A percentile compares a stretch with the other conserved stretches of the same genome.
These are phyloP conservation scores for Casaregolazyma lundiana DNA, from an alignment of 1,139 yeast genomes.

Conservation along the genomic window DNA sequence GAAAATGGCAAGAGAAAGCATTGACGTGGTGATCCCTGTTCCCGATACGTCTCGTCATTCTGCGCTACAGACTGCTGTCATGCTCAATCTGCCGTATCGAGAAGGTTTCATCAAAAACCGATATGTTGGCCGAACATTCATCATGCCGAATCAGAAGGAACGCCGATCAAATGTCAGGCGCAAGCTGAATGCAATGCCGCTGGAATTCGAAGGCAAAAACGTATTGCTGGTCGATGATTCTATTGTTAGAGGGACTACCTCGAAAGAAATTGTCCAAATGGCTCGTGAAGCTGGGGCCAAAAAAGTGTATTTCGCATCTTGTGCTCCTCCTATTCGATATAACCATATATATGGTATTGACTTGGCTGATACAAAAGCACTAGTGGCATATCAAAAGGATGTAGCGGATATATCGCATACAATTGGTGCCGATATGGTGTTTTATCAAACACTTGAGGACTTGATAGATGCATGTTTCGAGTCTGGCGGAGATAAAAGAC, in stretches of 20 bases:
- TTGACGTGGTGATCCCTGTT: slow-evolving; percentile 95
- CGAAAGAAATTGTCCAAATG: slow-evolving; percentile 93
- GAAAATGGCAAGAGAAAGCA: slow-evolving; percentile 48
- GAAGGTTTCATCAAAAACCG: slow-evolving; percentile 97
- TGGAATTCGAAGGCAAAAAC: slow-evolving; percentile 78
- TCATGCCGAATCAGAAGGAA: slow-evolving; percentile 96
- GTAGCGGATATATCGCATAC: slow-evolving; percentile 69
- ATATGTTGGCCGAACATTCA: slow-evolving; percentile 94
- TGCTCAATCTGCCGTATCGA: slow-evolving; percentile 75
- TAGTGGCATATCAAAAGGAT: slow-evolving; percentile 78
- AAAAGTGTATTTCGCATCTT: slow-evolving; percentile 88
- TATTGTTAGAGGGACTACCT: slow-evolving; percentile 95
- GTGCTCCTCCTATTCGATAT: slow-evolving; percentile 94
- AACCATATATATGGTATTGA: slow-evolving; percentile 98
- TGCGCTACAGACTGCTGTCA: slow-evolving; percentile 87
- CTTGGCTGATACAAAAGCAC: slow-evolving; percentile 89
- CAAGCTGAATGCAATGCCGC: slow-evolving; percentile 92
- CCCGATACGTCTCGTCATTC: slow-evolving; percentile 97
- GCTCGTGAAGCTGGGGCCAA: slow-evolving; percentile 97
- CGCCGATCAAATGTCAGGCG: slow-evolving; percentile 91
- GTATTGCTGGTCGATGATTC: slow-evolving; percentile 96
- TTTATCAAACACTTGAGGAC: slow-evolving; percentile 82
- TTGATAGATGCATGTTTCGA: slow-evolving; percentile 67
- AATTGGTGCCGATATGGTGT: slow-evolving; percentile 90
- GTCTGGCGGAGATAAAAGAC: slow-evolving; percentile 18